Evolutionary conservation across 495 filamentous ascomycete species (phyloP).

Genomic region (Sphaerosporella brunnea): DNA sequence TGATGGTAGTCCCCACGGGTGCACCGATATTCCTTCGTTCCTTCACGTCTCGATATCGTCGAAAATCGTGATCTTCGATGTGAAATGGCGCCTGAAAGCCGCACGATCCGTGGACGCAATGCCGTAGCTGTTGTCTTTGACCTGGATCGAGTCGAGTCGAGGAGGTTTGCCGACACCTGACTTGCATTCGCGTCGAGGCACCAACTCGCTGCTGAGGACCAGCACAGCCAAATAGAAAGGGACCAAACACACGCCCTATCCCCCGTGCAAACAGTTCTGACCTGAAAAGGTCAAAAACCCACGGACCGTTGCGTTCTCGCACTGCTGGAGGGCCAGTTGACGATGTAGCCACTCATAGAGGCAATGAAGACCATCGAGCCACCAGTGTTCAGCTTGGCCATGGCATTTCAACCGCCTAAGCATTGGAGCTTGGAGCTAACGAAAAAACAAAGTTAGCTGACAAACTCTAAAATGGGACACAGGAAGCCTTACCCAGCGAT

Average conservation of each 20-base stretch:
- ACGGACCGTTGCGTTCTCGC: too few relatives aligned
- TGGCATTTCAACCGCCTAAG: slow-evolving; percentile 45
- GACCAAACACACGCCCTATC: too few relatives aligned
- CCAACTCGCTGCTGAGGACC: too few relatives aligned
- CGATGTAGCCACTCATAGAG: slow-evolving; percentile 60
- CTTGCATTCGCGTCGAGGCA: slow-evolving; percentile 67
- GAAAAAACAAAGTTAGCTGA: neutral
- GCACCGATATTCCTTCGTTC: slow-evolving; percentile 30
- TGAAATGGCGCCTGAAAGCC: slow-evolving; percentile 53
- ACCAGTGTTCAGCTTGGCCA: slow-evolving; percentile 42
- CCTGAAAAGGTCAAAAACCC: too few relatives aligned
- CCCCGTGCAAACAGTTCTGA: too few relatives aligned
- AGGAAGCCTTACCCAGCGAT: slow-evolving; percentile 50
- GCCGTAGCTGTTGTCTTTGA: slow-evolving; percentile 79
- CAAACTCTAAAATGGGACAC: neutral
- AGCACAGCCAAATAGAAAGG: too few relatives aligned
- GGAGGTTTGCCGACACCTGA: slow-evolving; percentile 50
- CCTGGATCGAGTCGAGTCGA: slow-evolving; percentile 73
- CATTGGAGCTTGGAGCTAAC: slow-evolving; percentile 44
- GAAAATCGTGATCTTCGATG: slow-evolving; percentile 66
- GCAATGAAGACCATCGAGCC: slow-evolving; percentile 58
- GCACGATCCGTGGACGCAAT: slow-evolving; percentile 55
- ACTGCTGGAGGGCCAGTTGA: slow-evolving; percentile 67
- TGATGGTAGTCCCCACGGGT: slow-evolving; percentile 65
- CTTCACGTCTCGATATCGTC: slow-evolving; percentile 47